These are phyloP conservation scores for Cladosporium colombiae DNA, from an alignment of 2,329 filamentous ascomycete genomes.

Conservation along the genomic window DNA sequence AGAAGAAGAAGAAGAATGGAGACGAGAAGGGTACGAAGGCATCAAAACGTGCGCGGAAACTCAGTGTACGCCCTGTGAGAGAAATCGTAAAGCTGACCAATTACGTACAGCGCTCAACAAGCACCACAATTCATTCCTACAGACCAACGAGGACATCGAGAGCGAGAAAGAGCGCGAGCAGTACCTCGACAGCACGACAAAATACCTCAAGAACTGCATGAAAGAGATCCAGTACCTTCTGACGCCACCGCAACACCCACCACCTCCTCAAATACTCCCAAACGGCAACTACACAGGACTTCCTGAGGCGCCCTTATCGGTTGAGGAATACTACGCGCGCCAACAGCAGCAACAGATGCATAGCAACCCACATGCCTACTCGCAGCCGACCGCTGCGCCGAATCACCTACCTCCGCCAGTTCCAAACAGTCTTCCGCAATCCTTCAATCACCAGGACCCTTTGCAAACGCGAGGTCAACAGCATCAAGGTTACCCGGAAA, in stretches of 20 bases:
- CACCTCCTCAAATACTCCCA: conserved; percentile 51
- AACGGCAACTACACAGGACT: conserved; percentile 38
- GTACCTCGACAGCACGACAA: conserved; percentile 62
- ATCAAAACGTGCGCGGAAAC: conserved; percentile 27
- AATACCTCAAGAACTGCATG: conserved; percentile 65
- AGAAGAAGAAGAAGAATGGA: conserved; percentile 22
- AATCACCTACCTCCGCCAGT: conserved; percentile 61
- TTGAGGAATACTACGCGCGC: conserved; percentile 62
- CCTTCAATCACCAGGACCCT: conserved; percentile 25
- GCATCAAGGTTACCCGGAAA: conserved; percentile 42
- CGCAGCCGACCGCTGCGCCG: conserved; percentile 46
- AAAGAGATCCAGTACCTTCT: conserved; percentile 69
- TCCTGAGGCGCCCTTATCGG: conserved; percentile 55
- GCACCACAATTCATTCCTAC: conserved; percentile 53
- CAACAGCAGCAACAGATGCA: conserved; percentile 47
- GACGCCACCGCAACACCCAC: conserved; percentile 63
- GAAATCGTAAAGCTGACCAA: conserved; percentile 24
- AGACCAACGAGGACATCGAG: conserved; percentile 46
- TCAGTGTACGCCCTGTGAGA: background rate
- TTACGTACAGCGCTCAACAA: conserved; percentile 44
- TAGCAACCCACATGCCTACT: conserved; percentile 25
- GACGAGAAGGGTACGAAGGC: conserved; percentile 26
- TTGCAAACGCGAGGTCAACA: conserved; percentile 23
- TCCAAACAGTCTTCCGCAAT: conserved; percentile 33
- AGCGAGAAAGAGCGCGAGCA: conserved; percentile 57